A percentile compares a stretch with the other conserved stretches of the same genome.
These are phyloP conservation scores for Chytriomyces sp. DNA, from an alignment of 192 early-diverging fungal species.

Conservation along the genomic window DNA sequence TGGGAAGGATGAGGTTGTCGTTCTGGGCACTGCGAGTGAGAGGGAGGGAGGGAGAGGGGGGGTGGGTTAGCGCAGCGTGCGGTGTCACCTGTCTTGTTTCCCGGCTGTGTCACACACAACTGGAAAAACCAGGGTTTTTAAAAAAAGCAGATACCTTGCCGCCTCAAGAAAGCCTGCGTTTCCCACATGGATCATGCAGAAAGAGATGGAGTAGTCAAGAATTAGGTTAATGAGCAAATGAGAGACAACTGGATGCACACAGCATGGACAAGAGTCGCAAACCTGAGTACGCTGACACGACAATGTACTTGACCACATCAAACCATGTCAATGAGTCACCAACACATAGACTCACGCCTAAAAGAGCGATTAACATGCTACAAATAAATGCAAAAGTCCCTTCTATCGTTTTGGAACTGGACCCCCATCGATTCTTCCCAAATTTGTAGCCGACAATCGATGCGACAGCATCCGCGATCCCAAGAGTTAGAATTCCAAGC, in stretches of 20 bases:
- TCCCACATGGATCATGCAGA: conserved; percentile 33
- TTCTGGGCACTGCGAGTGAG: conserved; percentile 72
- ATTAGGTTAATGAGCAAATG: too few relatives aligned
- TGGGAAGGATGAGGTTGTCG: conserved; percentile 90
- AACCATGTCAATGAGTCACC: too few relatives aligned
- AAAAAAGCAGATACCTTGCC: conserved; percentile 42
- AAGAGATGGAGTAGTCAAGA: conserved; percentile 9
- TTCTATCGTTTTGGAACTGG: conserved; percentile 80
- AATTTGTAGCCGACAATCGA: conserved; percentile 80
- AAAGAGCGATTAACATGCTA: conserved; percentile 54
- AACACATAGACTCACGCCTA: too few relatives aligned
- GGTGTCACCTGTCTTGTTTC: not conserved
- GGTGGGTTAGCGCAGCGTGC: too few relatives aligned
- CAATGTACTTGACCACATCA: not conserved
- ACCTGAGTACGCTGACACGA: not conserved
- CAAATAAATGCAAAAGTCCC: conserved; percentile 83
- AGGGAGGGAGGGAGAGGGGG: too few relatives aligned
- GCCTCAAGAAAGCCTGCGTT: conserved; percentile 28
- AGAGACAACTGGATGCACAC: too few relatives aligned
- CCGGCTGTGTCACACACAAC: not conserved
- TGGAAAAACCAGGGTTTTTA: not conserved
- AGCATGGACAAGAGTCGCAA: not conserved
- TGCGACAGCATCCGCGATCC: conserved; percentile 88
- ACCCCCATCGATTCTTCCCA: conserved; percentile 77
- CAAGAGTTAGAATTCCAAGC: conserved; percentile 85